These are phyloP conservation scores for Lachnellula subtilissima DNA, from an alignment of 2,329 filamentous ascomycete genomes.

Conservation along the genomic window DNA sequence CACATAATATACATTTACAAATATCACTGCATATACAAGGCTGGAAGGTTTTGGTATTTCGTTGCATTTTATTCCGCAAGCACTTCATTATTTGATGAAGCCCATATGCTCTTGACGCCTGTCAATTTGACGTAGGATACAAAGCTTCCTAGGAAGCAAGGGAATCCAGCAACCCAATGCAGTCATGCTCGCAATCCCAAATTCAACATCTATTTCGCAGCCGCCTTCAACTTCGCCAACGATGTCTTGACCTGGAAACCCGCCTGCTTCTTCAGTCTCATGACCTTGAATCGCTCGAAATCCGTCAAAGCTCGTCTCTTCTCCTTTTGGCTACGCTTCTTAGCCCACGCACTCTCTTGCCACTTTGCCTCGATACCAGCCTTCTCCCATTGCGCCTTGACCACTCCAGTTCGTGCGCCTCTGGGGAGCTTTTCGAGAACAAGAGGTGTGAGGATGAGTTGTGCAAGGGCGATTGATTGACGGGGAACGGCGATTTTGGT, in stretches of 20 bases:
- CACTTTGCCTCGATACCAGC: conserved; percentile 89
- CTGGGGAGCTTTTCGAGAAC: conserved; percentile 82
- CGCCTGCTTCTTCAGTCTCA: conserved; percentile 99
- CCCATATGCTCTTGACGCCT: conserved; percentile 61
- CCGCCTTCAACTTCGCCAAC: conserved; percentile 84
- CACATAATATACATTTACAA: conserved; percentile 1
- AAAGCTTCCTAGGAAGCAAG: conserved; percentile 56
- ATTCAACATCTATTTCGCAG: conserved; percentile 53
- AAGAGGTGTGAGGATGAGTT: conserved; percentile 85
- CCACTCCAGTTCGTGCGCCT: conserved; percentile 72
- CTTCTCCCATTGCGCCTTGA: conserved; percentile 89
- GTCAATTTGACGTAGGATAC: conserved; percentile 60
- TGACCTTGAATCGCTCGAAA: conserved; percentile 99
- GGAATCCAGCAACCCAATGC: conserved; percentile 55
- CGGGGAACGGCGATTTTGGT: conserved; percentile 76
- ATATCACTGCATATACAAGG: neutral
- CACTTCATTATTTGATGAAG: conserved; percentile 42
- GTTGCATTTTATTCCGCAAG: conserved; percentile 17
- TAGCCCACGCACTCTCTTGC: conserved; percentile 86
- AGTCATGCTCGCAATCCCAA: conserved; percentile 42
- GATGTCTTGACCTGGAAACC: conserved; percentile 98
- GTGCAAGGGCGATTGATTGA: conserved; percentile 76
- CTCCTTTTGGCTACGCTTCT: conserved; percentile 82
- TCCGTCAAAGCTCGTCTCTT: conserved; percentile 90
- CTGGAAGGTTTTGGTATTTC: conserved; percentile 14